Conservation (phyloP, 108 stramenopile species). For the Skeletonema menzelii region DNA sequence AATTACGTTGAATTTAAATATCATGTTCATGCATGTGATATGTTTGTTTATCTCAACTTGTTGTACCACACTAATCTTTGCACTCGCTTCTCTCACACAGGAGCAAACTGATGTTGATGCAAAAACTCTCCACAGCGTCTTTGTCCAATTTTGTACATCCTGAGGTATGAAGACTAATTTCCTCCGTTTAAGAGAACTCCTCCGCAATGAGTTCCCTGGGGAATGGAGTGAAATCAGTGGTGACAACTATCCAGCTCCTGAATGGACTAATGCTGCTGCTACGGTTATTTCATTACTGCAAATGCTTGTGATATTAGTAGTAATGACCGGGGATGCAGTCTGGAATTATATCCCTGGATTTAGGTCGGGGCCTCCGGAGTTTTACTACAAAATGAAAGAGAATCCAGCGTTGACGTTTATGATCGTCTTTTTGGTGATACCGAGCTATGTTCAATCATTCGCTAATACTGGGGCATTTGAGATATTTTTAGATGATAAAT, state of each 20-base stretch:
- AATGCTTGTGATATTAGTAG: constrained; percentile 33
- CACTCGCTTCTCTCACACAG: not conserved
- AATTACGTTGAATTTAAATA: not conserved
- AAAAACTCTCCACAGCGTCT: constrained; percentile 22
- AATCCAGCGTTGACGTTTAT: constrained; percentile 41
- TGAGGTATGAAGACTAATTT: constrained; percentile 53
- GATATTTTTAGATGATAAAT: constrained; percentile 42
- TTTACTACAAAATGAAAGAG: constrained; percentile 46
- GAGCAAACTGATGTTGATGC: constrained; percentile 4
- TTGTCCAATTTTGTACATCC: constrained; percentile 50
- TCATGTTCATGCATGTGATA: not conserved
- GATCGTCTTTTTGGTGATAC: constrained; percentile 40
- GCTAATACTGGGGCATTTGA: constrained; percentile 44
- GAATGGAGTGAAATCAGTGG: constrained; percentile 42
- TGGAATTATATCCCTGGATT: constrained; percentile 43
- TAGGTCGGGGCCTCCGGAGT: constrained; percentile 24
- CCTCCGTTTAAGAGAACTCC: constrained; percentile 41
- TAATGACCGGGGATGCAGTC: constrained; percentile 35
- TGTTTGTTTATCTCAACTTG: not conserved
- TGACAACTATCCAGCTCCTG: constrained; percentile 41
- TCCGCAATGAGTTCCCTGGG: constrained; percentile 41
- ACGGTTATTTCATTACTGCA: constrained; percentile 32
- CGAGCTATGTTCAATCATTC: constrained; percentile 41
- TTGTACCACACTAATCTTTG: not conserved
- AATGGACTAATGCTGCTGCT: constrained; percentile 29